Conservation (phyloP, 768 basidiomycete species). For the Mycena metata region DNA sequence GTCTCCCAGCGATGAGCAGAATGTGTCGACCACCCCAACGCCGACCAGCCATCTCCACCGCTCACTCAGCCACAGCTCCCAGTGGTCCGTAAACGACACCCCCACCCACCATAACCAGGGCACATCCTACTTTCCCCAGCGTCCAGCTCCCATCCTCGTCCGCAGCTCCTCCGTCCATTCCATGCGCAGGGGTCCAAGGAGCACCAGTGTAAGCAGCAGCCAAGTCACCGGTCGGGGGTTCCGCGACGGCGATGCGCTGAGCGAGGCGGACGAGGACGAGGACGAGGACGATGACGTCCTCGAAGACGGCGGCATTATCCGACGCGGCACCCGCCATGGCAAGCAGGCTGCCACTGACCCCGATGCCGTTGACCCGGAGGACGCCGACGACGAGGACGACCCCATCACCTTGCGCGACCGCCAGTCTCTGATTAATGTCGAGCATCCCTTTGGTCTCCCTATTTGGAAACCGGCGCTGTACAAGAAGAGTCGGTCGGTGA, state of each 20-base stretch:
- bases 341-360: constrained; percentile 58
- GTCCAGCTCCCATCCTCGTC: constrained; percentile 60
- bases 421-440: constrained; percentile 98
- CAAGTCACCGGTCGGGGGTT: constrained; percentile 60
- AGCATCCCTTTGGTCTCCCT: constrained; percentile 98
- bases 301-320: constrained; percentile 42
- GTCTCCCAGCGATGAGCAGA: constrained; percentile 52
- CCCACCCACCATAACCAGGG: constrained; percentile 78
- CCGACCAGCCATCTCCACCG: constrained; percentile 57
- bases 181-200: constrained; percentile 63
- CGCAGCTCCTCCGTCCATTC: constrained; percentile 69
- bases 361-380: constrained; percentile 51
- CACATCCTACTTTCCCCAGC: constrained; percentile 72
- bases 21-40: constrained; percentile 60
- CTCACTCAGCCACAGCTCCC: constrained; percentile 66
- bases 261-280: constrained; percentile 67
- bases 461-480: constrained; percentile 99
- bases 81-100: constrained; percentile 69
- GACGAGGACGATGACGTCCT: constrained; percentile 51
- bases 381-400: constrained; percentile 70
- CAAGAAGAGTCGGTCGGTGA: constrained; percentile 97
- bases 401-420: constrained; percentile 94
- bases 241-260: constrained; percentile 60
- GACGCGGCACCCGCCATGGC: constrained; percentile 51
- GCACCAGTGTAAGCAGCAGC: constrained; percentile 74